Base-by-base conservation (phyloP, 768 basidiomycete species). In the Boletus sensibilis region DNA sequence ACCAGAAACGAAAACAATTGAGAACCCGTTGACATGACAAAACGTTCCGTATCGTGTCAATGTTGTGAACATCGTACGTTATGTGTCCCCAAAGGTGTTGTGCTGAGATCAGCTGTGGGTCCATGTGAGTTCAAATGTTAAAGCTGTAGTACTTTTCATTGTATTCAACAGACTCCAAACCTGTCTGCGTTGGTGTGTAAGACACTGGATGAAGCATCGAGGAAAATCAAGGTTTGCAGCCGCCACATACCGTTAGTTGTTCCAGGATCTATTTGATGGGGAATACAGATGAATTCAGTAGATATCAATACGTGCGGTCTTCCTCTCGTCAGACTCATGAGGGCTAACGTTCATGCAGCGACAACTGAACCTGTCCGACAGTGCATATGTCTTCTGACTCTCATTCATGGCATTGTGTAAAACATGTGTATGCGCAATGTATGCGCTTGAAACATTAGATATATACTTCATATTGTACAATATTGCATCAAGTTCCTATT, bases 1-100 rank as follows among this genome's bases (percentile, higher is more conserved):
- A 37, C 29, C 12, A 40, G 12, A 16, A 13, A 4, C 13, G 4
- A 39, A 35, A 14, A 59, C 57, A 60, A 60, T 54, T 25, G 37
- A 34, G 18, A 52, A 8, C 38, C 18, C 4, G 53, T 60, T 50
- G 52, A 38, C 58, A 55, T 40, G 51, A 33, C 52, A 56, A 50
- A 57, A 52, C 9, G 31, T 21, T 10, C 21, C 44, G 31, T 37
- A 25, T 25, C 12, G 18, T n/a, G 29, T 37, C 41, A 34, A n/a
- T 20, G 21, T 5, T 11, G 7, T 13, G 50, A 38, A 34, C 41
- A 46, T 47, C 37, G 8, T 29, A 45, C 31, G 44, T 29, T 18
- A 18, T 44, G 10, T 12, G 5, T 29, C 11, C 12, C 7, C 33
- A 25, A 31, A 12, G n/a, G 20, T 16, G 5, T 25, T 52, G 49